Conservation (phyloP, 2,329 filamentous ascomycete species). For the Thielaviopsis punctulata region DNA sequence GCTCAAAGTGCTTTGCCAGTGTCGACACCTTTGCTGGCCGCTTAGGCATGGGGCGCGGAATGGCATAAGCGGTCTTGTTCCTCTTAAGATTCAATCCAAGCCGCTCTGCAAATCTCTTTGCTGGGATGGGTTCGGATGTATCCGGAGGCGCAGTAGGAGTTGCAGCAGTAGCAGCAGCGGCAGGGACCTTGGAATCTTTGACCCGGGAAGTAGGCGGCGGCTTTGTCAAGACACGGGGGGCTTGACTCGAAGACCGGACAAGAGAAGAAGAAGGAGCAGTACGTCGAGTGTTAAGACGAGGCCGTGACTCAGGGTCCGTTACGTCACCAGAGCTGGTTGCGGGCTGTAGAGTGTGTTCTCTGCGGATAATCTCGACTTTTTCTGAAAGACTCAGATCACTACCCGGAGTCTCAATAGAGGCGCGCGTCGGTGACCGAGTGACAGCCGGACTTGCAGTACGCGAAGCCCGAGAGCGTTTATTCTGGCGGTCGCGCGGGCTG, state of each 20-base stretch:
- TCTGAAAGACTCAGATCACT: constrained; percentile 10
- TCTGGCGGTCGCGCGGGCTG: constrained; percentile 3
- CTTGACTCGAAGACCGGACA: background rate
- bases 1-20: constrained; percentile 91
- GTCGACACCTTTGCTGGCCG: constrained; percentile 68
- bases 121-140: background rate
- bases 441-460: background rate
- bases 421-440: constrained; percentile 1
- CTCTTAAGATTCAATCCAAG: constrained; percentile 51
- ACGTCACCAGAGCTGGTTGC: constrained; percentile 20
- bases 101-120: constrained; percentile 58
- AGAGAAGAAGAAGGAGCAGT: background rate
- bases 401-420: background rate
- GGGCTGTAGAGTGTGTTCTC: constrained; percentile 19
- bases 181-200: background rate
- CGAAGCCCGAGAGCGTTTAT: constrained; percentile 1
- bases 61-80: constrained; percentile 49
- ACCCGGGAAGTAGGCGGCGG: background rate
- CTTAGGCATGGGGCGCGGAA: constrained; percentile 71
- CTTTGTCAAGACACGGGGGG: constrained; percentile 6
- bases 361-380: constrained; percentile 15
- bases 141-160: background rate
- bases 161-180: background rate
- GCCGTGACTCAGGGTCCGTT: constrained; percentile 27
- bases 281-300: background rate